These are phyloP conservation scores for Ganoderma boninense DNA, from an alignment of 1,284 basidiomycete species.

Conservation along the genomic window DNA sequence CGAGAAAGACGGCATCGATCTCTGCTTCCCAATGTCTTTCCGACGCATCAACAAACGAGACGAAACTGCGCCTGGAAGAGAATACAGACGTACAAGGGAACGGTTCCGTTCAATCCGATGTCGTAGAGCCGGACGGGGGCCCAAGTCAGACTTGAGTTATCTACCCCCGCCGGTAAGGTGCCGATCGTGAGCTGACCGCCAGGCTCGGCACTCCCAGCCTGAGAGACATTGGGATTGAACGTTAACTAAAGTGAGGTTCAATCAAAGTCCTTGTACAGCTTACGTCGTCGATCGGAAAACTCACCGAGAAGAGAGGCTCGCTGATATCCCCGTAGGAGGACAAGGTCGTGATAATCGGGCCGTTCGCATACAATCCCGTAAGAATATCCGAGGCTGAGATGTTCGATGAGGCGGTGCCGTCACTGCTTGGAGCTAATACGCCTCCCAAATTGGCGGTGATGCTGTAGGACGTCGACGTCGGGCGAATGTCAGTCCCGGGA, in stretches of 20 bases:
- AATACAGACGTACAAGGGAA: not conserved
- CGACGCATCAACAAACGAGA: not conserved
- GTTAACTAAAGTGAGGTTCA: not conserved
- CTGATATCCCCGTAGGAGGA: not conserved
- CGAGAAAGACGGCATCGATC: not conserved
- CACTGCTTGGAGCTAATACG: not conserved
- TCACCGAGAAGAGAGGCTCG: not conserved
- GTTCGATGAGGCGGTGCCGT: not conserved
- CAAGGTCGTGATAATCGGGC: not conserved
- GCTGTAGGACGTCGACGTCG: not conserved
- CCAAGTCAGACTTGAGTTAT: not conserved
- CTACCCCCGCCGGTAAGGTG: not conserved
- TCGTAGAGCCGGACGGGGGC: not conserved
- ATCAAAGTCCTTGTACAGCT: not conserved
- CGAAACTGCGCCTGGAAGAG: not conserved
- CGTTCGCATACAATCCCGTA: not conserved
- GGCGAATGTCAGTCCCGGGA: not conserved
- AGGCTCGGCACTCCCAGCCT: not conserved
- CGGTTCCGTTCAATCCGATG: not conserved
- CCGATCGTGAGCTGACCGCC: not conserved
- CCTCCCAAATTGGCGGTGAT: not conserved
- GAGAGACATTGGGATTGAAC: not conserved
- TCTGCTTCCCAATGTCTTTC: not conserved
- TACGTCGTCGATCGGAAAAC: not conserved
- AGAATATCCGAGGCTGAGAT: not conserved